Evolutionary conservation across 768 basidiomycete genomes (phyloP).

Genomic region (Lenzites betulinus): DNA sequence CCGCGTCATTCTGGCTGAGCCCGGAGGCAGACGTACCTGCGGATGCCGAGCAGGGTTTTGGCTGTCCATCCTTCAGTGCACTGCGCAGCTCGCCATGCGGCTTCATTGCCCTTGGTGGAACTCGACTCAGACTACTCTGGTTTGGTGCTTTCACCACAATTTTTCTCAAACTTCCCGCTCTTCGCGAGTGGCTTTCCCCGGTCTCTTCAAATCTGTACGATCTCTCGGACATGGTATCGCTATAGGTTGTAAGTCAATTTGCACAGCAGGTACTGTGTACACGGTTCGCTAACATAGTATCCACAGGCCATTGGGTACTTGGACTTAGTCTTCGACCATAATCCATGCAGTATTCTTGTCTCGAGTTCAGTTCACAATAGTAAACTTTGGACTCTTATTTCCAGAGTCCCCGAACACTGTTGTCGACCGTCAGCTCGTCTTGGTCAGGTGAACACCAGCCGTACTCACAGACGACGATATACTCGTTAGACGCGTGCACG

Average conservation of each 20-base stretch:
- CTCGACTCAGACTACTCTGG: conserved; percentile 26
- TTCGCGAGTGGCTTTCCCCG: background rate
- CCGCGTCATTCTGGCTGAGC: background rate
- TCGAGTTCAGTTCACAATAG: conserved; percentile 41
- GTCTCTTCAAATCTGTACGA: background rate
- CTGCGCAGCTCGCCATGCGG: conserved; percentile 20
- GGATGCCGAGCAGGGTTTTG: background rate
- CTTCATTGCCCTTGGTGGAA: conserved; percentile 11
- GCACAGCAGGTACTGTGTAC: too few species aligned
- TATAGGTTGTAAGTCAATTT: too few species aligned
- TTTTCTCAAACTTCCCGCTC: conserved; percentile 1
- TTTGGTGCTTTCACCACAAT: background rate
- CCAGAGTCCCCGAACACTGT: conserved; percentile 72
- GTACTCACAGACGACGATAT: conserved; percentile 64
- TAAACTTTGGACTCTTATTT: conserved; percentile 59
- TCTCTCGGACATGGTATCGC: too few species aligned
- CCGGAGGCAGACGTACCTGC: background rate
- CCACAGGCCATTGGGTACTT: background rate
- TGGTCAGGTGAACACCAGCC: background rate
- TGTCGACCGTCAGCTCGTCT: background rate
- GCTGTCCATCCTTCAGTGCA: conserved; percentile 16
- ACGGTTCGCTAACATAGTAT: too few species aligned
- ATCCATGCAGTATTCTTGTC: background rate
- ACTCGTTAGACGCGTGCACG: conserved; percentile 47
- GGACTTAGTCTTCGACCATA: background rate